phyloP scores from a whole-genome alignment of 805 yeast species.

The Blastobotrys peoriensis region DNA sequence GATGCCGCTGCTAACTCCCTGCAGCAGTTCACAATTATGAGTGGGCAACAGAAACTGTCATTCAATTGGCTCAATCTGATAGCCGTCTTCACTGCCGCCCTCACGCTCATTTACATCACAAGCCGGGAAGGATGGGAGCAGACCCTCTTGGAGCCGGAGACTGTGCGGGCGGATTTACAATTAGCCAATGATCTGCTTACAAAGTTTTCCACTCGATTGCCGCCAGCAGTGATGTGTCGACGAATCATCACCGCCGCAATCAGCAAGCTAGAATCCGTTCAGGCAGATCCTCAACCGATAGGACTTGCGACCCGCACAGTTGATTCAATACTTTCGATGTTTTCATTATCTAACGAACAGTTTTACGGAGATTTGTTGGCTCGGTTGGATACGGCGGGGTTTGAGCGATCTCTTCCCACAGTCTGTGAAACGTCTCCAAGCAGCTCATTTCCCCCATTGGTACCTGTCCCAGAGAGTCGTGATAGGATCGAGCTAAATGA shows the following conservation, averaged over 20 bases:
- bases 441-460: background rate
- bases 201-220: slow-evolving; percentile 11
- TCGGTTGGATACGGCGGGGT: slow-evolving; percentile 10
- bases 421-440: background rate
- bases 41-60: slow-evolving; percentile 14
- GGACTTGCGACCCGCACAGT: background rate
- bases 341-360: slow-evolving; percentile 13
- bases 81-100: slow-evolving; percentile 17
- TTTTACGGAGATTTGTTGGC: slow-evolving; percentile 12
- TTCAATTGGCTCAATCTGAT: slow-evolving; percentile 20
- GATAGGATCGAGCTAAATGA: too few relatives aligned
- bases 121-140: slow-evolving; percentile 9
- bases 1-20: slow-evolving; percentile 19
- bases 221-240: slow-evolving; percentile 16
- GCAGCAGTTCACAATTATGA: slow-evolving; percentile 14
- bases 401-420: background rate
- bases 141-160: slow-evolving; percentile 3
- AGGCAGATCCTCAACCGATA: background rate
- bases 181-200: slow-evolving; percentile 10
- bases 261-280: slow-evolving; percentile 1
- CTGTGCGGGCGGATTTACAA: slow-evolving; percentile 6
- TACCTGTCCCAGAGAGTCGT: too few relatives aligned
- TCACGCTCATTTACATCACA: slow-evolving; percentile 17
- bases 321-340: slow-evolving; percentile 13
- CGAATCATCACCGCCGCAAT: slow-evolving; percentile 9